phyloP scores from a whole-genome alignment of 768 basidiomycete species.

The Tricholoma matsutake region DNA sequence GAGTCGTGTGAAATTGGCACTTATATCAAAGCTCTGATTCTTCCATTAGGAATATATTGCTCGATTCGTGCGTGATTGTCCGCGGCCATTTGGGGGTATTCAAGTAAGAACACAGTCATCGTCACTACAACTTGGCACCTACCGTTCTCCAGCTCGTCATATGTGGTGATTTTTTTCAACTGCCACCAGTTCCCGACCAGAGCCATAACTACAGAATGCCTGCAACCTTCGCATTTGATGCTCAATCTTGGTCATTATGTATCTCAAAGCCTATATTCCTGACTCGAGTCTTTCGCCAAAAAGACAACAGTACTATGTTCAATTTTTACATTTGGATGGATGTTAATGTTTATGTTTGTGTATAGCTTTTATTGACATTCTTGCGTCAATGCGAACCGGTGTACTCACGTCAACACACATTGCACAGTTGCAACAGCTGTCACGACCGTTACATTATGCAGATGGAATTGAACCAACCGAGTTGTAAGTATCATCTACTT shows the following conservation, averaged over 20 bases:
- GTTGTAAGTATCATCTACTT: conserved; percentile 44
- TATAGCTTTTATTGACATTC: conserved; percentile 76
- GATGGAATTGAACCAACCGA: conserved; percentile 82
- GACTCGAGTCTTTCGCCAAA: conserved; percentile 72
- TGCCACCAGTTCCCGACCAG: conserved; percentile 65
- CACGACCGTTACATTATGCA: conserved; percentile 54
- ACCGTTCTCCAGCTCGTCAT: conserved; percentile 51
- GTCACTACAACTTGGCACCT: neutral
- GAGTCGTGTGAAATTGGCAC: conserved; percentile 22
- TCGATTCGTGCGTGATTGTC: conserved; percentile 37
- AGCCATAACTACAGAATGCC: conserved; percentile 37
- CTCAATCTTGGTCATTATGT: conserved; percentile 54
- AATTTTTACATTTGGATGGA: neutral
- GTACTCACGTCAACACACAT: conserved; percentile 52
- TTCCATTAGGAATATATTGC: conserved; percentile 37
- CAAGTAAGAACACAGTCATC: conserved; percentile 37
- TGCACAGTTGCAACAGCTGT: conserved; percentile 48
- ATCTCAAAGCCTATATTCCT: conserved; percentile 46
- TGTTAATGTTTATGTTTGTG: neutral
- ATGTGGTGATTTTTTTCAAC: conserved; percentile 79
- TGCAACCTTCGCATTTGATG: conserved; percentile 64
- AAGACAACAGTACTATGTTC: conserved; percentile 42
- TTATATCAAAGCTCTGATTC: conserved; percentile 24
- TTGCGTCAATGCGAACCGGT: conserved; percentile 87
- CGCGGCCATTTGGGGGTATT: conserved; percentile 63